Evolutionary conservation across 1,284 basidiomycete genomes (phyloP), one percentile per base, ranked within the genome.

Genomic region (Cryptococcus deneoformans): DNA sequence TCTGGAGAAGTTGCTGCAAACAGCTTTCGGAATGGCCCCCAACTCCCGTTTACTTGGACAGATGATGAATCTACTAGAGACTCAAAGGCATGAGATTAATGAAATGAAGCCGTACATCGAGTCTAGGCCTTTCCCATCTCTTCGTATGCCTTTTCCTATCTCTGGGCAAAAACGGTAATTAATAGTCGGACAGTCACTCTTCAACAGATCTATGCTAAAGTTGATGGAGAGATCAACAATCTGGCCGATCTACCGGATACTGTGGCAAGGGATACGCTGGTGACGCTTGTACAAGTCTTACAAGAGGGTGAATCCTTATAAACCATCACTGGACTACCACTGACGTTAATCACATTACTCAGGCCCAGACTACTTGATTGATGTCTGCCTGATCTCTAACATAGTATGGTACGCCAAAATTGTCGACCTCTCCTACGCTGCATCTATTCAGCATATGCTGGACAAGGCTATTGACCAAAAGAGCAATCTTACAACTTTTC

Each of bases 311-410:
- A 56, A 51, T 37, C 39, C 16, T 12, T 40, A 12, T 9, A 35
- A 12, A 24, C n/a, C 10, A n/a, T 29, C 46, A 29, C 16, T 16
- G 16, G 8, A 48, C 34, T 10, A 8, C 14, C 46, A 29, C 29
- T 48, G 46, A 48, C 46, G 34, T 24, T 48, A 14, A 48, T 24
- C 46, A 48, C 20, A 20, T 20, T 20, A 20, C 20, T 11, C 51
- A 66, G 70, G 69, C 12, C 66, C 70, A 4, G 70, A 70, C 46
- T 72, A 70, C 54, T 55, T 72, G 20, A 64, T 72, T 20, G 67
- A 72, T 53, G 55, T 70, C 2, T 57, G 57, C 46, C 53, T 70
- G 11, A 58, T 72, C 39, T 64, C 67, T 29, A 51, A 58, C 2
- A 61, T 70, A 29, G 63, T 68, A 14, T 65, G 58, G 59, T 64